phyloP scores from a whole-genome alignment of 768 basidiomycete genomes.

The Phylloporus arenicola region DNA sequence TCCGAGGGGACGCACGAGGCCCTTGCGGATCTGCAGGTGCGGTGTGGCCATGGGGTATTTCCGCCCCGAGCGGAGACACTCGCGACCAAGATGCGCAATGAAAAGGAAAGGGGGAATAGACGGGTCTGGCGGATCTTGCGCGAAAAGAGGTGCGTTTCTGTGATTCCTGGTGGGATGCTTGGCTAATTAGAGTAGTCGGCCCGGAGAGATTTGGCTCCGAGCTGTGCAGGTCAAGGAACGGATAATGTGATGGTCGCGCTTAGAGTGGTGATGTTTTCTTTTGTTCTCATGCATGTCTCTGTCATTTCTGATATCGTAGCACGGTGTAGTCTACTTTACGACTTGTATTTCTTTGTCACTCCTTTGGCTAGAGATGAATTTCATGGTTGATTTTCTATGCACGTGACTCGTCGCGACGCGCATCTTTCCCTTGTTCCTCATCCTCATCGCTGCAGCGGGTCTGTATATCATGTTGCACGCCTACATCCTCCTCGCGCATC shows the following conservation, averaged over 20 bases:
- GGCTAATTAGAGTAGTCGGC: slow-evolving; percentile 10
- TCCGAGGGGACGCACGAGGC: slow-evolving; percentile 86
- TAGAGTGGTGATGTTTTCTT: neutral
- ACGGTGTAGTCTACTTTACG: slow-evolving; percentile 14
- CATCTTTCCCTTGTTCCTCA: neutral
- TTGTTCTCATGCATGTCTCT: neutral
- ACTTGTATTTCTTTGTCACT: slow-evolving; percentile 15
- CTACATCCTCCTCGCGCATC: neutral
- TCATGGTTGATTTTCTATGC: slow-evolving; percentile 22
- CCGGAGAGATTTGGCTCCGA: slow-evolving; percentile 31
- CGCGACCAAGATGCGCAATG: slow-evolving; percentile 30
- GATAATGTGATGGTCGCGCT: slow-evolving; percentile 35
- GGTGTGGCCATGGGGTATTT: slow-evolving; percentile 65
- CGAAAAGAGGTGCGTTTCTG: slow-evolving; percentile 60
- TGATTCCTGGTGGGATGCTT: slow-evolving; percentile 60
- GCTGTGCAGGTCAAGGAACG: slow-evolving; percentile 64
- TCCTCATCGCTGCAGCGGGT: slow-evolving; percentile 18
- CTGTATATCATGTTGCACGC: slow-evolving; percentile 21
- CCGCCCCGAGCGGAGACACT: slow-evolving; percentile 49
- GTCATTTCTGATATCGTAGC: slow-evolving; percentile 9
- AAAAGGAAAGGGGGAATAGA: slow-evolving; percentile 40
- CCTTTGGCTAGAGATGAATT: slow-evolving; percentile 11
- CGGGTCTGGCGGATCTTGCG: slow-evolving; percentile 68
- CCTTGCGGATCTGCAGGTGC: slow-evolving; percentile 66
- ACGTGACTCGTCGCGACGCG: slow-evolving; percentile 24